Evolutionary conservation across 1,284 basidiomycete species (phyloP).

Genomic region (Ceratobasidium sp.): DNA sequence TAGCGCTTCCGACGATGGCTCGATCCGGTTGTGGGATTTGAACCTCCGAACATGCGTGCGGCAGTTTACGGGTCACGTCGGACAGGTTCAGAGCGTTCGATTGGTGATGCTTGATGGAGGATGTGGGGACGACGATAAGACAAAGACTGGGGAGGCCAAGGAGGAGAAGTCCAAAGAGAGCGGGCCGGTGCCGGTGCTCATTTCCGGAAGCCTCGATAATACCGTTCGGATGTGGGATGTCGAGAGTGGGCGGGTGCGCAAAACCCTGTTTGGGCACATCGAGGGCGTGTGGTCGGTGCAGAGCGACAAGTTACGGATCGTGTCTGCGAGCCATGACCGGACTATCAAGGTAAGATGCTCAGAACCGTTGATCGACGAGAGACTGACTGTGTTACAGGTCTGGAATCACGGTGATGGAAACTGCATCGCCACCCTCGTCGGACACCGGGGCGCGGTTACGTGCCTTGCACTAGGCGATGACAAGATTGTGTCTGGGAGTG

Average conservation of each 20-base stretch:
- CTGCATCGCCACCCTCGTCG: constrained; percentile 90
- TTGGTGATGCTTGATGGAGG: constrained; percentile 70
- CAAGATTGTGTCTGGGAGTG: constrained; percentile 93
- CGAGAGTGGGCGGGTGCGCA: constrained; percentile 77
- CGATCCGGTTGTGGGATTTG: constrained; percentile 95
- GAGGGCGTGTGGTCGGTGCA: constrained; percentile 97
- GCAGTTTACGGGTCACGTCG: constrained; percentile 89
- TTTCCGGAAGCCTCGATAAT: constrained; percentile 93
- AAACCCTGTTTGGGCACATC: constrained; percentile 94
- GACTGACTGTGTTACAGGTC: constrained; percentile 57
- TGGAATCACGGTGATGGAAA: constrained; percentile 92
- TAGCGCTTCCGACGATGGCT: constrained; percentile 93
- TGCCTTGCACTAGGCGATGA: constrained; percentile 91
- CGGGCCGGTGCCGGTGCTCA: constrained; percentile 67
- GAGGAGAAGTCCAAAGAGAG: constrained; percentile 40
- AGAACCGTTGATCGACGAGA: not conserved
- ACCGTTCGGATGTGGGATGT: constrained; percentile 98
- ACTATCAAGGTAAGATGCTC: constrained; percentile 77
- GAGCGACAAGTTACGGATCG: constrained; percentile 89
- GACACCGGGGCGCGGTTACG: constrained; percentile 93
- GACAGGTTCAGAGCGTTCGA: constrained; percentile 92
- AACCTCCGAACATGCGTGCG: constrained; percentile 80
- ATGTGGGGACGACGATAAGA: constrained; percentile 46
- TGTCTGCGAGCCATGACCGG: constrained; percentile 90
- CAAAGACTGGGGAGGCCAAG: constrained; percentile 47